Evolutionary conservation across 306 rosid genomes (phyloP).

Genomic region (Pyrus bretschneideri): DNA sequence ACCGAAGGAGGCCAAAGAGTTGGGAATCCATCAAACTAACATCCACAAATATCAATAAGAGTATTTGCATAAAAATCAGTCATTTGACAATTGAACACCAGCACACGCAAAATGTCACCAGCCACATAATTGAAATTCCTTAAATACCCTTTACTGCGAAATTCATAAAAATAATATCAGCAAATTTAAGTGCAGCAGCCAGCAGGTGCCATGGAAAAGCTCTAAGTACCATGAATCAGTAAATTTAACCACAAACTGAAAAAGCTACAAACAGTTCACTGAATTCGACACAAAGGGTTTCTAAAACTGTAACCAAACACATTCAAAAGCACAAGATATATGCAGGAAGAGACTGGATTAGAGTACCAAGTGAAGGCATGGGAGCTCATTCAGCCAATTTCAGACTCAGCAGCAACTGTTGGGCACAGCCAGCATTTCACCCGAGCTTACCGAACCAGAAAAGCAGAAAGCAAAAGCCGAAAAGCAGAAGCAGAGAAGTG

Average conservation of each 20-base stretch:
- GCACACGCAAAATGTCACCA: neutral
- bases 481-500: neutral
- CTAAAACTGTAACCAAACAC: neutral
- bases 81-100: neutral
- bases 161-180: neutral
- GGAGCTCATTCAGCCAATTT: slow-evolving; percentile 68
- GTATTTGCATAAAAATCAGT: neutral
- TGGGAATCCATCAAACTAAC: neutral
- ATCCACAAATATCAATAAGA: neutral
- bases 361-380: slow-evolving; percentile 82
- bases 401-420: slow-evolving; percentile 19
- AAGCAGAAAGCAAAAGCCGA: neutral
- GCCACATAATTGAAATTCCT: neutral
- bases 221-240: neutral
- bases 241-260: neutral
- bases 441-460: neutral
- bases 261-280: neutral
- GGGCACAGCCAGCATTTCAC: slow-evolving; percentile 7
- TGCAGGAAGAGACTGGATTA: neutral
- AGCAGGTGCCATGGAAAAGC: neutral
- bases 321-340: neutral
- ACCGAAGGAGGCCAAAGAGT: neutral
- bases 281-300: neutral
- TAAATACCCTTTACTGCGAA: neutral
- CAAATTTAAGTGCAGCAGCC: neutral